These are phyloP conservation scores for Dittrichia graveolens DNA, from an alignment of 129 eudicot genomes.

Conservation along the genomic window DNA sequence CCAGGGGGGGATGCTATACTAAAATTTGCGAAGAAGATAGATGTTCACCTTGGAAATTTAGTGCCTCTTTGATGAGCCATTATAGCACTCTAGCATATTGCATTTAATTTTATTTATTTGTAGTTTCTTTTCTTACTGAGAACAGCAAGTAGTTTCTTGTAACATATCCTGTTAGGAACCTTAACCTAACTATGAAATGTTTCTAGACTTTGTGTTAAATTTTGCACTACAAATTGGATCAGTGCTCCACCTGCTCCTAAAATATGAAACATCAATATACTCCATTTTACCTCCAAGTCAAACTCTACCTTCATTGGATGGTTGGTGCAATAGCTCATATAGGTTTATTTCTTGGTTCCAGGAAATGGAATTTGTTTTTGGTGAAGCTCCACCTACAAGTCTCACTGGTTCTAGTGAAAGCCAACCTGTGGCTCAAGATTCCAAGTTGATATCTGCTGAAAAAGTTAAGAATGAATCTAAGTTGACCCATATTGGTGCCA, in stretches of 20 bases:
- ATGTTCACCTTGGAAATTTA: not conserved
- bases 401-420: conserved; percentile 50
- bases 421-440: conserved; percentile 44
- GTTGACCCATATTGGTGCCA: conserved; percentile 62
- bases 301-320: too few species aligned
- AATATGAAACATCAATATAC: not conserved
- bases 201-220: not conserved
- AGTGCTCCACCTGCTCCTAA: not conserved
- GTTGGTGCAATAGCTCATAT: not conserved
- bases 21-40: too few species aligned
- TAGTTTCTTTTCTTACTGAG: not conserved
- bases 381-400: conserved; percentile 72
- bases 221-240: not conserved
- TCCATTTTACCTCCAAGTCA: too few species aligned
- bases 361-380: conserved; percentile 91
- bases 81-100: not conserved
- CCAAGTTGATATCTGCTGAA: conserved; percentile 26
- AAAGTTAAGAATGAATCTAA: conserved; percentile 18
- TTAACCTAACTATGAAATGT: not conserved
- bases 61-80: not conserved
- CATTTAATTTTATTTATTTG: not conserved
- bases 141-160: not conserved
- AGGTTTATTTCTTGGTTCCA: conserved; percentile 23
- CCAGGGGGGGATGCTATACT: too few species aligned
- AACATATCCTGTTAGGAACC: too few species aligned